Conservation (phyloP, 2,329 filamentous ascomycete species). For the Ophiocordyceps camponoti-floridani region DNA sequence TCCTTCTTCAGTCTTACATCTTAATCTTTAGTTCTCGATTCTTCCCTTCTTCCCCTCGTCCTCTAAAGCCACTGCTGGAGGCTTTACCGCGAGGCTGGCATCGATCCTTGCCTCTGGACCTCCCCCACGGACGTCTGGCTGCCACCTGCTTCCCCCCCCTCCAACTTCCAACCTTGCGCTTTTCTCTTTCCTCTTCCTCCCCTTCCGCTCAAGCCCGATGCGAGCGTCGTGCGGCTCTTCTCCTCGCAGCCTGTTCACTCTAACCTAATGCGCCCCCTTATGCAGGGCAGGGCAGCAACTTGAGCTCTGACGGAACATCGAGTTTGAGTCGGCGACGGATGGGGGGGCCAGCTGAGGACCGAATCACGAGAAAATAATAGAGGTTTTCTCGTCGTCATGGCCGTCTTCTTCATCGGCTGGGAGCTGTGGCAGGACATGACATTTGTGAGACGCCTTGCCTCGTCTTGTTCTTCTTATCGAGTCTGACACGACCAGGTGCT, state of each 20-base stretch:
- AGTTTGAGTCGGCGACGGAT: neutral
- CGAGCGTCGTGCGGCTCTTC: neutral
- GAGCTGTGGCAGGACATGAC: slow-evolving; percentile 77
- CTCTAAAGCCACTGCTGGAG: too few relatives aligned
- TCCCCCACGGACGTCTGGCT: slow-evolving; percentile 1
- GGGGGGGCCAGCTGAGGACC: neutral
- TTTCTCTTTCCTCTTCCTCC: neutral
- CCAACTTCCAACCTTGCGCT: neutral
- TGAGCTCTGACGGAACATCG: neutral
- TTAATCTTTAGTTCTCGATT: too few relatives aligned
- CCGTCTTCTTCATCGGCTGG: slow-evolving; percentile 50
- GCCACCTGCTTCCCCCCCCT: slow-evolving; percentile 1
- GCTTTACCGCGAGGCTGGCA: too few relatives aligned
- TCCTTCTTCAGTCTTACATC: too few relatives aligned
- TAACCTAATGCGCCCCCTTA: neutral
- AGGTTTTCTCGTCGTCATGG: slow-evolving; percentile 7
- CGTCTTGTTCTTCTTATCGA: neutral
- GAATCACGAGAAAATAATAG: too few relatives aligned
- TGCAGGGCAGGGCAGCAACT: neutral
- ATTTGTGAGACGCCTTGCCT: slow-evolving; percentile 44
- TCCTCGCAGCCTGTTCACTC: neutral
- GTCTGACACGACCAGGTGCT: slow-evolving; percentile 40
- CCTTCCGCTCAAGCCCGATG: neutral
- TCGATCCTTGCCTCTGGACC: neutral
- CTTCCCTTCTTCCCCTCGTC: neutral